Evolutionary conservation across 129 eudicot genomes (phyloP), one percentile per base, ranked within the genome.

Genomic region (Artemisia argyi): DNA sequence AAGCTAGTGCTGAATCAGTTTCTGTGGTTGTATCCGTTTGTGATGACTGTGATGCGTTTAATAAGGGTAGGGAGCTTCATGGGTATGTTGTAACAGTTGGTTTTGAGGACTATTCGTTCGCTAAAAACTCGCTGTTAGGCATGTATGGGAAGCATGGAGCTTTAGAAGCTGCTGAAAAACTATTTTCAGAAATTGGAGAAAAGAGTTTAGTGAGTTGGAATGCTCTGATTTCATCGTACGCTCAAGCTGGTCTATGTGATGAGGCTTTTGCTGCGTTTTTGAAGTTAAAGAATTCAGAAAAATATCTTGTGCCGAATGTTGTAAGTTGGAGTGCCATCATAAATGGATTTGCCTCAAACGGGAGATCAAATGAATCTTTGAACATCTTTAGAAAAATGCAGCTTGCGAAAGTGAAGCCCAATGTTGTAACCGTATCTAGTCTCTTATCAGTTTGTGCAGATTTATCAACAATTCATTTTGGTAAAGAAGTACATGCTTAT

Each of bases 161-260:
- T 77, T 65, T 82, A n/a, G 51, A 65, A 69, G 77, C 80, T 22
- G 83, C 88, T 30, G 82, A 81, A 78, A 44, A 35, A 61, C 63
- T 91, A 26, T 85, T 91, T 77, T 66, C 82, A 1, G 86, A 74
- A 64, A 76, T 84, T 30, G 55, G 78, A 68, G 16, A 20, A 2
- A 91, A 84, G 70, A 82, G 70, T 73, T 51, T 85, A 65, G 89
- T 82, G 62, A 88, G 84, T 78, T 91, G 97, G 97, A 91, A 91
- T 65, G 85, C 84, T 52, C 69, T 91, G 73, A 91, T 91, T 53
- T 81, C 97, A 60, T 81, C 82, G 15, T 91, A 85, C 70, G 86
- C 82, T 51, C 88, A 85, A 61, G 76, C 75, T 68, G 97, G 97
- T 32, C 76, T 82, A 55, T 85, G 92, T 67, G 95, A 91, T 65